phyloP scores from a whole-genome alignment of 176 grass and related monocot genomes.

The Phyllostachys edulis region DNA sequence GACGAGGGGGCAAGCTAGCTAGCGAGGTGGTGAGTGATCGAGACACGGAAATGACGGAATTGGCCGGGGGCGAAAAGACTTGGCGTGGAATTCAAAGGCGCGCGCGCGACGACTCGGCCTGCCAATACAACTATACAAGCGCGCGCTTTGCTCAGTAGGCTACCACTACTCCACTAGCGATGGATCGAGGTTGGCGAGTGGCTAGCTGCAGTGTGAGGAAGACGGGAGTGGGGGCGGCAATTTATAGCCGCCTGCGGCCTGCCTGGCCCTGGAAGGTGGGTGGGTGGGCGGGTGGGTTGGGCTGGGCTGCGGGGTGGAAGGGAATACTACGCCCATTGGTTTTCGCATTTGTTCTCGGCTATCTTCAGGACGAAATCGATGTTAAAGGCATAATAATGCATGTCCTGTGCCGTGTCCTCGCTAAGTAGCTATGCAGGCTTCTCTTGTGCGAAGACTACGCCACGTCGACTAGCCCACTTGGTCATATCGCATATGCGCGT shows the following conservation, averaged over 20 bases:
- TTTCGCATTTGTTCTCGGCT: background rate
- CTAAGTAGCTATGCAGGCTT: background rate
- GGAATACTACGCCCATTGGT: background rate
- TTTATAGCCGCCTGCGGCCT: background rate
- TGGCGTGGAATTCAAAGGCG: conserved; percentile 32
- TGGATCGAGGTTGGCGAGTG: background rate
- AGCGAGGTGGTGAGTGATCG: background rate
- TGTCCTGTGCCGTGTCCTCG: background rate
- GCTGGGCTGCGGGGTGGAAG: background rate
- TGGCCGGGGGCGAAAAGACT: background rate
- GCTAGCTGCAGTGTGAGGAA: background rate
- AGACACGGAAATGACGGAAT: background rate
- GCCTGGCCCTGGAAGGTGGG: background rate
- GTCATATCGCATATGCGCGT: background rate
- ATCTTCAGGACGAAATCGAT: background rate
- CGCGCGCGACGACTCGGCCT: background rate
- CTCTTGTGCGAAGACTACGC: background rate
- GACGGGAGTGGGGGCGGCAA: background rate
- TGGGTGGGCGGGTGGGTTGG: too few species aligned
- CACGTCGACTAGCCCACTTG: background rate
- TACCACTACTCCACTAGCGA: background rate
- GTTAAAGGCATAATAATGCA: background rate
- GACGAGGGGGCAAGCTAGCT: background rate
- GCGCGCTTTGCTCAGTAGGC: background rate
- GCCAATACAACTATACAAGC: background rate